Evolutionary conservation across 805 yeast genomes (phyloP).

Genomic region (Ogataea methanolica): DNA sequence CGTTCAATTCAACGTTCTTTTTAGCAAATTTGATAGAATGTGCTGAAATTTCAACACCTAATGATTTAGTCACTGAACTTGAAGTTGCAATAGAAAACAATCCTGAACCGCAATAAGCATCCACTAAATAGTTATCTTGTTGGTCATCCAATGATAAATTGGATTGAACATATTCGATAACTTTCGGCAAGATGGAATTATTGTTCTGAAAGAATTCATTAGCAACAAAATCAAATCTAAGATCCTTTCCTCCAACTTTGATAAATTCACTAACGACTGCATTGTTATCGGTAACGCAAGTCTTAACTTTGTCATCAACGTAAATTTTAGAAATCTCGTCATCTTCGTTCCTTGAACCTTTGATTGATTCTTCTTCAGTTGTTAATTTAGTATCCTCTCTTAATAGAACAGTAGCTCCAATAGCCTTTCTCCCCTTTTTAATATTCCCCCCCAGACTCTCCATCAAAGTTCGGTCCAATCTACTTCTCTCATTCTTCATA

Average conservation of each 20-base stretch:
- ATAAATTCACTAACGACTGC: conserved; percentile 76
- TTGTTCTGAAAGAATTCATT: conserved; percentile 97
- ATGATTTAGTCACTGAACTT: conserved; percentile 70
- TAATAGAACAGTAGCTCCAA: conserved; percentile 82
- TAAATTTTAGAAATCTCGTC: conserved; percentile 35
- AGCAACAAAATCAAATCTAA: conserved; percentile 81
- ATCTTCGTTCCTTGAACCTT: conserved; percentile 43
- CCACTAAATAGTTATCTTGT: conserved; percentile 31
- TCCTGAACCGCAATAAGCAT: conserved; percentile 41
- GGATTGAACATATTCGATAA: conserved; percentile 74
- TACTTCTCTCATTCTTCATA: conserved; percentile 59
- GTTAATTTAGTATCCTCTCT: conserved; percentile 64
- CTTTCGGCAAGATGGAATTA: conserved; percentile 81
- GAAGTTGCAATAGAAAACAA: conserved; percentile 86
- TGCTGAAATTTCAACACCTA: conserved; percentile 92
- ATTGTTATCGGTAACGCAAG: conserved; percentile 76
- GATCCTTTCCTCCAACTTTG: conserved; percentile 40
- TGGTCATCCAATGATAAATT: conserved; percentile 48
- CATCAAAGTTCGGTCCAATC: conserved; percentile 37
- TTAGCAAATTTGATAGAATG: conserved; percentile 88
- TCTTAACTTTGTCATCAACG: conserved; percentile 39
- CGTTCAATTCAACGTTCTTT: conserved; percentile 71
- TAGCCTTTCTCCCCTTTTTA: conserved; percentile 29
- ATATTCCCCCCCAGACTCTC: conserved; percentile 16
- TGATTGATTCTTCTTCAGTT: conserved; percentile 30